Base-by-base conservation (phyloP, 129 eudicot species). In the Apium graveolens region DNA sequence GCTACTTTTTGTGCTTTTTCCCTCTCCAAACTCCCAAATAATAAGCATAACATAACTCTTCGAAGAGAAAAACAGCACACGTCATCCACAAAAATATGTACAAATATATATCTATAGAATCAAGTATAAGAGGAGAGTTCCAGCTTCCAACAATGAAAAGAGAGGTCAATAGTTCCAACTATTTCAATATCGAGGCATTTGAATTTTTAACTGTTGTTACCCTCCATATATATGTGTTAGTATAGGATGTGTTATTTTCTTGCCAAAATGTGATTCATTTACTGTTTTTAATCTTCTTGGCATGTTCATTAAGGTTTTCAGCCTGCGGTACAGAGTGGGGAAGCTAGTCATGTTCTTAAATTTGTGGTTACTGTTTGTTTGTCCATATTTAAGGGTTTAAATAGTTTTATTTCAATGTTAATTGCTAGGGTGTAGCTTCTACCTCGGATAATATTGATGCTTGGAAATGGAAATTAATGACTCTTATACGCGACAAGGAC, bases 381-480 rank as follows among this genome's bases (percentile, higher is more conserved):
- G 29, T 75, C 27, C 63, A 26, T n/a, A 35, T 77, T 60, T 37
- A n/a, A 60, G 16, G 68, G 34, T 11, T 77, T 29, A 41, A 39
- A 11, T 60, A 14, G 39, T 77, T 26, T 26, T 18, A 21, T 78
- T 63, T 42, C 29, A 43, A 74, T 55, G 13, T n/a, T 65, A 39
- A 76, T 37, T 82, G 75, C 81, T 84, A 89, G 93, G 77, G 69
- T 84, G 82, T n/a, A n/a, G n/a, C 85, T 77, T 51, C 79, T 16
- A 76, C 79, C 57, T 73, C 84, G 18, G 87, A 85, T 48, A 83
- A 85, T 49, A 34, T 83, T 76, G 88, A 75, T 20, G 78, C 70
- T 8, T 89, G 91, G 93, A 85, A 79, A 79, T 68, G 83, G 86
- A 89, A 86, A 84, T 70, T 89, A 31, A 81, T 53, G 51, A 43